Percentiles rank a stretch among this genome's conserved stretches.
Conservation (phyloP, 2,329 filamentous ascomycete species). For the Aureobasidium melanogenum region DNA sequence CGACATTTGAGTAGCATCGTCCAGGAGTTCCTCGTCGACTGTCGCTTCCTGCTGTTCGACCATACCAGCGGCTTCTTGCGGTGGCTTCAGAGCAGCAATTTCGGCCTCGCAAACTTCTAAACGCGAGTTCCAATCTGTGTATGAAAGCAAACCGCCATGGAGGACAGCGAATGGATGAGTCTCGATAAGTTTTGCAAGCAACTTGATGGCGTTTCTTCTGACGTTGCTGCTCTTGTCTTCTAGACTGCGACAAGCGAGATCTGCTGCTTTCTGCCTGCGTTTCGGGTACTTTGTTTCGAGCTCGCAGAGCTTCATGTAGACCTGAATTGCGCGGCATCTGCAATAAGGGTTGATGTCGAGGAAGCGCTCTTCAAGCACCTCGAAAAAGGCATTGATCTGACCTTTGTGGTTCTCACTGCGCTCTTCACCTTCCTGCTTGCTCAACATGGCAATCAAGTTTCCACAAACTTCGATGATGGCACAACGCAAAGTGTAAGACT, state of each 20-base stretch:
- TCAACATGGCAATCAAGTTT: conserved; percentile 85
- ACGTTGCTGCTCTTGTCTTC: conserved; percentile 99
- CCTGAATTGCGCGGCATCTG: conserved; percentile 82
- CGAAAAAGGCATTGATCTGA: conserved; percentile 93
- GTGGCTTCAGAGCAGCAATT: conserved; percentile 71
- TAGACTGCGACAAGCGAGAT: conserved; percentile 78
- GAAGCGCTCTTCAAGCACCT: conserved; percentile 92
- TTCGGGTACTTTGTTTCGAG: conserved; percentile 96
- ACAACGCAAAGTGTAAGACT: conserved; percentile 90
- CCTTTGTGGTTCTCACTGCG: conserved; percentile 86
- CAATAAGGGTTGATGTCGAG: conserved; percentile 96
- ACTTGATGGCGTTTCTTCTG: conserved; percentile 85
- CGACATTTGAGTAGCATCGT: conserved; percentile 78
- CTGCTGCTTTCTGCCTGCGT: conserved; percentile 75
- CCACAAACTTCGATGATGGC: conserved; percentile 95
- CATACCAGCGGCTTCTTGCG: conserved; percentile 66
- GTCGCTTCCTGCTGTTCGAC: conserved; percentile 55
- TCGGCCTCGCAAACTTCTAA: conserved; percentile 77
- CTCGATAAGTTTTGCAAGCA: conserved; percentile 78
- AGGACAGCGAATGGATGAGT: conserved; percentile 91
- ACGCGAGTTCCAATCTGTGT: conserved; percentile 76
- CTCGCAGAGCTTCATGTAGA: conserved; percentile 84
- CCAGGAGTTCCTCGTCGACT: conserved; percentile 68
- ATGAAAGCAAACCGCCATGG: conserved; percentile 77
- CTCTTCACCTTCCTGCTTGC: conserved; percentile 69